Base-by-base conservation (phyloP, 148 eudicot genomes). In the Rhododendron vialii region DNA sequence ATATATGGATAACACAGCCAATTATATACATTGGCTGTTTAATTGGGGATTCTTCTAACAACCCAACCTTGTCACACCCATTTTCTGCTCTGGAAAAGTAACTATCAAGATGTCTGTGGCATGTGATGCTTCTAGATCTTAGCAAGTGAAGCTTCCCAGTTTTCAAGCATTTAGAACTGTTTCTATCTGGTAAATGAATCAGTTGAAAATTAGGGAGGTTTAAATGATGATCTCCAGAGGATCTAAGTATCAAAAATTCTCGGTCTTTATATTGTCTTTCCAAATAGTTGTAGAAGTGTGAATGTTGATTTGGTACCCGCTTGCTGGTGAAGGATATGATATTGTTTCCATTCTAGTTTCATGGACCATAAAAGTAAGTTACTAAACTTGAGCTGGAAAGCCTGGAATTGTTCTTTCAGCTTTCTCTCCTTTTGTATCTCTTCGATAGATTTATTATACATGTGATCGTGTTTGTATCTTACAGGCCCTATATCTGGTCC, bases 401-500 rank as follows among this genome's bases (percentile, higher is more conserved):
- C 22, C 22, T 55, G 61, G 22, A 24, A 47, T 8, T 69, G 48
- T 24, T 55, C 79, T 41, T 18, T 47, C 77, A 47, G 65, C 33
- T 67, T 63, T 61, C 20, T 36, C 20, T 47, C 67, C 38, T 59
- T 47, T 22, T 28, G 28, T 43, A 65, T 69, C 55, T 47, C 76
- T 48, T 12, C 2, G 61, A 8, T 47, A 78, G 83, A 26, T 15
- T 57, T 20, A 18, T 33, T 38, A 65, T 63, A 38, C 63, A 73
- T 48, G 36, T 73, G 71, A 45, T 83, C 3, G 45, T 53, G 61
- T 71, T 33, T 87, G 61, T 73, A 3, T 74, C 47, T 87, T 91
- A 50, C 92, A 95, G 99, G 99, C 74, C 98, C 99, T 7, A 97
- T 97, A 87, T 95, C 98, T 7, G 93, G 94, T 71, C 98, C 99